These are phyloP conservation scores for Phytophthora citrophthora DNA, from an alignment of 352 stramenopile genomes.

Conservation along the genomic window DNA sequence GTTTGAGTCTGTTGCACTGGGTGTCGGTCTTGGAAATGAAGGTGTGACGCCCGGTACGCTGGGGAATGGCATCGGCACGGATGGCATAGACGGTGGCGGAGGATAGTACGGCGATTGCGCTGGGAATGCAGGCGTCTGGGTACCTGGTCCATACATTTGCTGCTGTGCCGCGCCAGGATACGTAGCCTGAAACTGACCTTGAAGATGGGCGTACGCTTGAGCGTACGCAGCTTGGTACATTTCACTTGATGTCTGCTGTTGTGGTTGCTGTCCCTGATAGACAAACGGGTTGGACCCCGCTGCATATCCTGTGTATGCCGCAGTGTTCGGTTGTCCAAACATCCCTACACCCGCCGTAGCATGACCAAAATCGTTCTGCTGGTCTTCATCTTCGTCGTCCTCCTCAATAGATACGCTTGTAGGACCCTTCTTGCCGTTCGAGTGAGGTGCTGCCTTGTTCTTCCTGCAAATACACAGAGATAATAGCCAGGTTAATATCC, in stretches of 20 bases:
- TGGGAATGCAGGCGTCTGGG: slow-evolving; percentile 23
- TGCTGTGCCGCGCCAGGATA: slow-evolving; percentile 32
- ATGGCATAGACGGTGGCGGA: slow-evolving; percentile 24
- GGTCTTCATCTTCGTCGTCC: slow-evolving; percentile 17
- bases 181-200: slow-evolving; percentile 58
- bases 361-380: slow-evolving; percentile 3
- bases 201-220: slow-evolving; percentile 54
- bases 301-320: slow-evolving; percentile 13
- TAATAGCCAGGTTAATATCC: background rate
- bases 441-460: slow-evolving; percentile 17
- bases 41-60: slow-evolving; percentile 26
- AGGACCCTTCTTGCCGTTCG: slow-evolving; percentile 27
- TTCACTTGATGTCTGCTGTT: slow-evolving; percentile 39
- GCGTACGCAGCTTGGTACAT: slow-evolving; percentile 72
- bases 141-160: slow-evolving; percentile 20
- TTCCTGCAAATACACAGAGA: slow-evolving; percentile 23
- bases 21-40: slow-evolving; percentile 20
- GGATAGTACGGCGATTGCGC: slow-evolving; percentile 36
- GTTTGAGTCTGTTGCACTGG: slow-evolving; percentile 30
- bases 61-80: slow-evolving; percentile 35
- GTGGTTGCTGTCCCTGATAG: slow-evolving; percentile 16
- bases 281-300: slow-evolving; percentile 9
- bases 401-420: slow-evolving; percentile 32
- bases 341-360: slow-evolving; percentile 8
- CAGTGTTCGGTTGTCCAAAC: slow-evolving; percentile 20